phyloP scores from a whole-genome alignment of 1,139 yeast genomes.

The Kodamaea arcana region DNA sequence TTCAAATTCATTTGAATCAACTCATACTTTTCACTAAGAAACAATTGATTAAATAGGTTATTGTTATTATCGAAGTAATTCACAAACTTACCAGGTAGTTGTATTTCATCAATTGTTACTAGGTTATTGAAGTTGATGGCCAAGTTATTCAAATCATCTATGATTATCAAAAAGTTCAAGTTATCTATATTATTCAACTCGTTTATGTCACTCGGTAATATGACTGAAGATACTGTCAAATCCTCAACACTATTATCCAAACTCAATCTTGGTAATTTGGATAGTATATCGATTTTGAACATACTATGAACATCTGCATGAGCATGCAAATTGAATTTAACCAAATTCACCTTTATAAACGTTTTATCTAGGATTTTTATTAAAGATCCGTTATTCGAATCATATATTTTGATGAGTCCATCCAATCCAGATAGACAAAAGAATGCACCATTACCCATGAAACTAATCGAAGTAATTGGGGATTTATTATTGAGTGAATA shows the following conservation, averaged over 20 bases:
- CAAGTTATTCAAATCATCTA: constrained; percentile 18
- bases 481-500: constrained; percentile 44
- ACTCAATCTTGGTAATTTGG: constrained; percentile 24
- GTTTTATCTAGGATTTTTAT: constrained; percentile 20
- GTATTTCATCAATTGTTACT: constrained; percentile 22
- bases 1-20: constrained; percentile 15
- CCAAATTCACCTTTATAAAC: constrained; percentile 19
- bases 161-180: constrained; percentile 24
- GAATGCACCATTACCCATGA: constrained; percentile 35
- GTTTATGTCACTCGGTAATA: constrained; percentile 7
- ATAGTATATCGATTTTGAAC: constrained; percentile 24
- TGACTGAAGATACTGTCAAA: constrained; percentile 2
- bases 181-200: constrained; percentile 9
- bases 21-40: constrained; percentile 15
- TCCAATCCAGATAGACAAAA: constrained; percentile 47
- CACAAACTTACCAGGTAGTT: constrained; percentile 14
- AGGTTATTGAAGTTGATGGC: constrained; percentile 32
- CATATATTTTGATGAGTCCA: constrained; percentile 42
- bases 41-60: constrained; percentile 29
- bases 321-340: constrained; percentile 21
- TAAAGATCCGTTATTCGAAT: constrained; percentile 45
- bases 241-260: constrained; percentile 8
- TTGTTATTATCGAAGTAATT: constrained; percentile 15
- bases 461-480: constrained; percentile 29
- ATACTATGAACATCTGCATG: constrained; percentile 13